Evolutionary conservation across 1,284 basidiomycete genomes (phyloP).

Genomic region (Trichosporon sp.): DNA sequence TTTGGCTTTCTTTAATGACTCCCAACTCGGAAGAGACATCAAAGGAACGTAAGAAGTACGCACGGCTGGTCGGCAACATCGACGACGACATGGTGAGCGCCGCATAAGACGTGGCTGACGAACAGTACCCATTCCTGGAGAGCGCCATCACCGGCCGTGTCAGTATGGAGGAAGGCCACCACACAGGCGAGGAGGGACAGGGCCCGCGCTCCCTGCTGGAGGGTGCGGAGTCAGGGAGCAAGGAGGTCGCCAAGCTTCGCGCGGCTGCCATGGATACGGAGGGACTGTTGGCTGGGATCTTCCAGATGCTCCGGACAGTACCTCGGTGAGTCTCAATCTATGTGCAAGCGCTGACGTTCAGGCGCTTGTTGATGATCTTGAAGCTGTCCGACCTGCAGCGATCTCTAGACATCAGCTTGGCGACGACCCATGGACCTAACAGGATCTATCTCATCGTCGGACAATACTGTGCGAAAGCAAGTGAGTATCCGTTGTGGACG

Average conservation of each 20-base stretch:
- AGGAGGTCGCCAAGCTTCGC: slow-evolving; percentile 65
- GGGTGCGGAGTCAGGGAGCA: slow-evolving; percentile 67
- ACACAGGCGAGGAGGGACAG: slow-evolving; percentile 32
- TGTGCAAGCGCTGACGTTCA: slow-evolving; percentile 20
- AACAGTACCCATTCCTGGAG: slow-evolving; percentile 65
- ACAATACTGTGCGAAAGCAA: slow-evolving; percentile 72
- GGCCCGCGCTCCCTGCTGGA: slow-evolving; percentile 72
- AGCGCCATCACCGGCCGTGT: slow-evolving; percentile 75
- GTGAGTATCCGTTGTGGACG: slow-evolving; percentile 30
- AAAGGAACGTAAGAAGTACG: slow-evolving; percentile 76
- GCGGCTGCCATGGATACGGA: slow-evolving; percentile 74
- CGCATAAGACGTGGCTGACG: neutral
- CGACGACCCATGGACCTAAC: slow-evolving; percentile 65
- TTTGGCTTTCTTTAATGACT: slow-evolving; percentile 85
- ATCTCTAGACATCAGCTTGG: slow-evolving; percentile 61
- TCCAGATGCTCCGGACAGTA: slow-evolving; percentile 78
- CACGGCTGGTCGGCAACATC: slow-evolving; percentile 84
- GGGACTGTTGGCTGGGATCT: slow-evolving; percentile 77
- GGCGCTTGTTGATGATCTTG: slow-evolving; percentile 55
- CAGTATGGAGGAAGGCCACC: slow-evolving; percentile 46
- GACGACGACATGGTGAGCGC: slow-evolving; percentile 73
- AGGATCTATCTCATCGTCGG: slow-evolving; percentile 91
- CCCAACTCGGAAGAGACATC: slow-evolving; percentile 67
- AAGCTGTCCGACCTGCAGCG: slow-evolving; percentile 69
- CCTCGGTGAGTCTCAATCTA: slow-evolving; percentile 63